phyloP scores from a whole-genome alignment of 2,329 filamentous ascomycete genomes.

The Rhynchosporium graminicola region DNA sequence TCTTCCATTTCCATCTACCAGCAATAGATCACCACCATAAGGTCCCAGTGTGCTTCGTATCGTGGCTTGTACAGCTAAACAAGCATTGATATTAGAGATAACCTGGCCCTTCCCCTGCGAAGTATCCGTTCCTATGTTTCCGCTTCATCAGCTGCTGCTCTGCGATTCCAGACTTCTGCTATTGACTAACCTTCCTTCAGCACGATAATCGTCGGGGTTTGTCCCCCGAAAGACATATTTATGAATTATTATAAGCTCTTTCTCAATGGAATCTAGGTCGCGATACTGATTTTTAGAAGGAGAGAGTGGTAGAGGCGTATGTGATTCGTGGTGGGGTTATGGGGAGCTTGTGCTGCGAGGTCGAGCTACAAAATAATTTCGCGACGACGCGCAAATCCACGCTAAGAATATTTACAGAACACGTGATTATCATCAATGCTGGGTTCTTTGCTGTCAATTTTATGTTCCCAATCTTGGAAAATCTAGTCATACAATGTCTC shows the following conservation, averaged over 20 bases:
- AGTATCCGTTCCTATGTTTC: conserved; percentile 79
- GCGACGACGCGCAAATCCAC: conserved; percentile 17
- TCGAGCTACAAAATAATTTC: conserved; percentile 25
- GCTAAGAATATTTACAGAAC: conserved; percentile 9
- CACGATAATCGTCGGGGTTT: conserved; percentile 97
- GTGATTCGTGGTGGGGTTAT: conserved; percentile 12
- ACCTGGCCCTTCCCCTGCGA: conserved; percentile 97
- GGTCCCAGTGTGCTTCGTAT: conserved; percentile 95
- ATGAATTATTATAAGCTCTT: conserved; percentile 16
- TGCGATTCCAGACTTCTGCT: not conserved
- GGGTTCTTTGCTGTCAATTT: not conserved
- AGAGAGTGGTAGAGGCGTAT: not conserved
- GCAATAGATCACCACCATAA: conserved; percentile 92
- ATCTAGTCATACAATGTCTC: not conserved
- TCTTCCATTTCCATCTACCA: conserved; percentile 92
- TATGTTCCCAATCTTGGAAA: not conserved
- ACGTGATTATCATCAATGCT: conserved; percentile 2
- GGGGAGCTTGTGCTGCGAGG: conserved; percentile 17
- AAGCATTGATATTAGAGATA: conserved; percentile 97
- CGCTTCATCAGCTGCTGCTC: conserved; percentile 22
- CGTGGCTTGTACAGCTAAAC: conserved; percentile 90
- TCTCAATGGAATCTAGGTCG: not conserved
- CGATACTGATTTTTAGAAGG: not conserved
- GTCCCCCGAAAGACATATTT: conserved; percentile 90
- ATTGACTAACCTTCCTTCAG: conserved; percentile 82